Percentiles rank a stretch among this genome's conserved stretches.
Conservation (phyloP, 140 eudicot genomes). For the Erigeron philadelphicus region DNA sequence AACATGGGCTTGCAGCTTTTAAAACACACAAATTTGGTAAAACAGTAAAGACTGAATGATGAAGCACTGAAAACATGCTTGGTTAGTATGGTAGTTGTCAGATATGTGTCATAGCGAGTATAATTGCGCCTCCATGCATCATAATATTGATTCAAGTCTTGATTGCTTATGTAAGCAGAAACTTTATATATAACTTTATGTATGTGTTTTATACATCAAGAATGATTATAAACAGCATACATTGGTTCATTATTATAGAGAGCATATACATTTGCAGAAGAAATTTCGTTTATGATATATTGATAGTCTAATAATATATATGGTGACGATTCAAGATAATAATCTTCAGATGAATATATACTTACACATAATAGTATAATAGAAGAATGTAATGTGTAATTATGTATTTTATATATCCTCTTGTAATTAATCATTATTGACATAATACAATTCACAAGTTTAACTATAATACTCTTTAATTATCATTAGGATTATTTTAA, state of each 20-base stretch:
- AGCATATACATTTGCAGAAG: background rate
- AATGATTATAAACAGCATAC: constrained; percentile 11
- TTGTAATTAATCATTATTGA: background rate
- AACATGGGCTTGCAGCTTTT: constrained; percentile 32
- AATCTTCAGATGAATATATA: background rate
- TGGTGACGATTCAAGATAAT: background rate
- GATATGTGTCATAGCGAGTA: constrained; percentile 18
- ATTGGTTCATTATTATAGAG: background rate
- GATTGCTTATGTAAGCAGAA: constrained; percentile 30
- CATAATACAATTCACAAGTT: background rate
- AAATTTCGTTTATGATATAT: constrained; percentile 1
- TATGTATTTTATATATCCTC: too few species aligned
- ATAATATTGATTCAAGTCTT: constrained; percentile 25
- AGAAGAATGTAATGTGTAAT: too few species aligned
- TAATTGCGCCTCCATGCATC: constrained; percentile 36
- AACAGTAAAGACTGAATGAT: constrained; percentile 34
- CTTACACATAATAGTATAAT: background rate
- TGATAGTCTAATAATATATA: constrained; percentile 13
- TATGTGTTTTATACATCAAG: constrained; percentile 9
- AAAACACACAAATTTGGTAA: constrained; percentile 27
- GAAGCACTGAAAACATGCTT: constrained; percentile 30
- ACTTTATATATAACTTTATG: constrained; percentile 20
- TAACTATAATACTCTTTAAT: too few species aligned
- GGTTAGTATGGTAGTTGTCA: constrained; percentile 19
- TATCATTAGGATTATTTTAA: background rate